Evolutionary conservation across 805 yeast genomes (phyloP), one percentile per base, ranked within the genome.

Genomic region (Kluyveromyces aestuarii): DNA sequence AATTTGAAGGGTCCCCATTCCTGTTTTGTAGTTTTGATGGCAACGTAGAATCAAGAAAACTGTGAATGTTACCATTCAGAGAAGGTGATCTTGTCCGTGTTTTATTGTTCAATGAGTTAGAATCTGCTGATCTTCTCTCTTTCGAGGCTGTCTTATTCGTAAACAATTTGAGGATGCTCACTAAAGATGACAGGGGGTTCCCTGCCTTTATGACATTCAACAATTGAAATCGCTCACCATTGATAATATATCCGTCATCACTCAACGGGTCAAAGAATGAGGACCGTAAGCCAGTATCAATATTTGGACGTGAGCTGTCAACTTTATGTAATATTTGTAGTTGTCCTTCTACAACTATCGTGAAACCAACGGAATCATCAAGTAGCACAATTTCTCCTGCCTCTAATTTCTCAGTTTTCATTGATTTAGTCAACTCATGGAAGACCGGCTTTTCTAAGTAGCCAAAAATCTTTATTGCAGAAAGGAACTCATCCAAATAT

Each of bases 381-480:
- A 91, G 66, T 44, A 80, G 74, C 35, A 93, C 68, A 9, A 84
- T 74, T 61, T 91, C 98, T 37, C 87, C 91, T 6, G 78, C 75
- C 27, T 81, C 81, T 37, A 91, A 63, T 51, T 86, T 84, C 60
- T 87, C 88, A 0, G 98, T 91, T 47, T 87, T 87, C 87, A 91
- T 88, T 52, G 84, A 84, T 60, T 86, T 83, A 2, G 98, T 90
- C 56, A 91, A 74, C 59, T 90, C 98, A 61, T 90, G 95, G 64
- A 91, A 90, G 1, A 91, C 96, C 2, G 87, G 84, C 52, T 83
- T 76, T 55, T 91, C 98, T 44, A 91, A 72, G 64, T 91, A 91
- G 2, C 98, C 98, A 70, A 91, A 93, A 7, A 93, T 84, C 66
- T 88, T 89, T 54, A 93, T 87, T 2, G 96, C 98, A 45, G 87